Base-by-base conservation (phyloP, 352 stramenopile genomes). In the Globisporangium alternatum region DNA sequence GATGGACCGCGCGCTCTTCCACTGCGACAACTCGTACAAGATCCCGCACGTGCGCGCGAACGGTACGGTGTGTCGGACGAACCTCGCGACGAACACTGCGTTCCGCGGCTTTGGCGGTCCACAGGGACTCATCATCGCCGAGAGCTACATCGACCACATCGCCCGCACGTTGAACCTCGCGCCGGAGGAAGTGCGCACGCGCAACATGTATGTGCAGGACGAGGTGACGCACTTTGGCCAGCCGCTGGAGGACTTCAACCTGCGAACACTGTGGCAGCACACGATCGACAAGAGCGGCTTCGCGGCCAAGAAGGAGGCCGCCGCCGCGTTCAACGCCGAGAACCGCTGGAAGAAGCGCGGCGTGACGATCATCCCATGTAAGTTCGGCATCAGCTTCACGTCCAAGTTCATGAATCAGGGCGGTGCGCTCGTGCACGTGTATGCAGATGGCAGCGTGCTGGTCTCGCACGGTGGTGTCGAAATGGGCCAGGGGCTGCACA, bases 391-490 rank as follows among this genome's bases (percentile, higher is more conserved):
- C 68, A 97, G 84, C 22, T 99, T 98, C 65, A 99, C 94, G 9
- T 83, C 88, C 28, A 98, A 98, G 68, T 98, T 97, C 57, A 98
- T 99, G 95, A 99, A 99, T 71, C 95, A 99, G 72, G 96, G 93
- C 28, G 96, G 95, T 1, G 77, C 96, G 2, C 81, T 99, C 13
- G 96, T 99, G 9, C 94, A 99, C 74, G 78, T 99, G 13, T 99
- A 99, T 71, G 82, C 81, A 1, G 97, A 99, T 65, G 96, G 95
- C 8, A 98, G 93, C 60, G 94, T 99, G 33, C 70, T 99, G 43
- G 82, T 99, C 9, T 96, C 89, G 10, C 96, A 99, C 64, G 96
- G 97, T 31, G 97, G 96, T 30, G 97, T 97, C n/a, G 97, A 99
- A 78, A 99, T 99, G 96, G 96, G 96, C 33, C 96, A 99, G 75